Base-by-base conservation (phyloP, 2,329 filamentous ascomycete species). In the Aspergillus flavus region DNA sequence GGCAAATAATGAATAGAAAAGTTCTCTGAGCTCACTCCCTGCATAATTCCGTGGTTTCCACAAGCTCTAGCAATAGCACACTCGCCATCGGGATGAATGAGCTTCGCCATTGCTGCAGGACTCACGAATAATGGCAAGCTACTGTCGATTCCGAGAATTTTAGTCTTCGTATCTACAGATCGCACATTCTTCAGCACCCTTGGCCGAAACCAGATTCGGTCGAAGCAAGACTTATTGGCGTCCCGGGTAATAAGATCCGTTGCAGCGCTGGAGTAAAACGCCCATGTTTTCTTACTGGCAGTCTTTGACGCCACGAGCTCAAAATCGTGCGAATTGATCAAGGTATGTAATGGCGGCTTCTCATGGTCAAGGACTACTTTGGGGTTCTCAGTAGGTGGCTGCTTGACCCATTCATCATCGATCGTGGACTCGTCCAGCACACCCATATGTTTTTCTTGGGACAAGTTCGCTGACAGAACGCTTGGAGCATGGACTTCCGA, bases 11-110 rank as follows among this genome's bases (percentile, higher is more conserved):
- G 19, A 16, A n/a, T 28, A 21, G 30, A 12, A 41, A 34, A 43
- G 28, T 28, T 41, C 12, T 16, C 1, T 1, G 1, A 4, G 71
- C 78, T 63, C 70, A 82, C 79, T 57, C 84, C 85, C 69, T 89
- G 86, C 34, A 88, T 83, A 7, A 89, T 82, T 0, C 85, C 83
- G 16, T 81, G 76, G 2, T 70, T 76, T 58, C 80, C 78, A 62
- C 85, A 85, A 0, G 83, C 87, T 30, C 81, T 78, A 0, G 83
- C 86, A 16, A 89, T 79, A 16, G 82, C 86, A 39, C 82, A 79
- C 74, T 91, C 89, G n/a, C 88, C 89, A 30, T 88, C 84, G 0
- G 85, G 82, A 69, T 91, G 87, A 54, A 88, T 86, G 60, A 90
- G 75, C 57, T 82, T 84, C 4, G 86, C 87, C 84, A 90, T 87